Conservation (phyloP, 2,329 filamentous ascomycete genomes). For the Fusarium secorum region DNA sequence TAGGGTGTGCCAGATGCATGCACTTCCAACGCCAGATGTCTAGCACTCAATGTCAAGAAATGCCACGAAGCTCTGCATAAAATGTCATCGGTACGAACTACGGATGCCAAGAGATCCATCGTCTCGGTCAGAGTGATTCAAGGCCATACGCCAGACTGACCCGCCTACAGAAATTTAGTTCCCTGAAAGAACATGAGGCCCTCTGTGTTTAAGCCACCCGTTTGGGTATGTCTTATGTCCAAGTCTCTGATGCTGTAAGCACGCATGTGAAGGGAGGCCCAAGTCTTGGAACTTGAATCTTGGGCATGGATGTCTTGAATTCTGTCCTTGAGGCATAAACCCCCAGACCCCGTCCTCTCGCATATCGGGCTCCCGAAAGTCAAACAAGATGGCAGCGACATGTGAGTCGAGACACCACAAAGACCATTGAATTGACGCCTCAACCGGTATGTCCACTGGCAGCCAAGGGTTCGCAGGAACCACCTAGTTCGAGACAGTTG, state of each 20-base stretch:
- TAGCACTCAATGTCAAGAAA: slow-evolving; percentile 22
- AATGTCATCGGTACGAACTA: slow-evolving; percentile 29
- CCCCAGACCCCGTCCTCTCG: slow-evolving; percentile 16
- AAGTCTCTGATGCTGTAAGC: slow-evolving; percentile 13
- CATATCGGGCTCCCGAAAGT: slow-evolving; percentile 28
- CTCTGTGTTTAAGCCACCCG: slow-evolving; percentile 28
- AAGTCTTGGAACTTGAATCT: slow-evolving; percentile 15
- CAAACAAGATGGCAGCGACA: slow-evolving; percentile 19
- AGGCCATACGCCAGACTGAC: slow-evolving; percentile 9
- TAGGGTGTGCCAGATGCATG: background rate
- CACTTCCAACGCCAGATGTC: slow-evolving; percentile 19
- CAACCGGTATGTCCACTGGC: slow-evolving; percentile 13
- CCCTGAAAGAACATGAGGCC: slow-evolving; percentile 23
- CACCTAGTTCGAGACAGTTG: slow-evolving; percentile 39
- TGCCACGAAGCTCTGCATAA: slow-evolving; percentile 46
- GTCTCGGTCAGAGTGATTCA: slow-evolving; percentile 13
- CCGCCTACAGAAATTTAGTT: slow-evolving; percentile 5
- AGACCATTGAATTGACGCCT: slow-evolving; percentile 21
- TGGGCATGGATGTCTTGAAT: slow-evolving; percentile 19
- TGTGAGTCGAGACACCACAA: slow-evolving; percentile 13
- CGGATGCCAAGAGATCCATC: slow-evolving; percentile 24
- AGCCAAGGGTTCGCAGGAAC: slow-evolving; percentile 41
- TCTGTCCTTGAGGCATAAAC: slow-evolving; percentile 23
- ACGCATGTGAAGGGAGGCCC: slow-evolving; percentile 13
- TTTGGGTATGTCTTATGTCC: slow-evolving; percentile 21